Evolutionary conservation across 2,329 filamentous ascomycete species (phyloP).

Genomic region (Penicillium palitans): DNA sequence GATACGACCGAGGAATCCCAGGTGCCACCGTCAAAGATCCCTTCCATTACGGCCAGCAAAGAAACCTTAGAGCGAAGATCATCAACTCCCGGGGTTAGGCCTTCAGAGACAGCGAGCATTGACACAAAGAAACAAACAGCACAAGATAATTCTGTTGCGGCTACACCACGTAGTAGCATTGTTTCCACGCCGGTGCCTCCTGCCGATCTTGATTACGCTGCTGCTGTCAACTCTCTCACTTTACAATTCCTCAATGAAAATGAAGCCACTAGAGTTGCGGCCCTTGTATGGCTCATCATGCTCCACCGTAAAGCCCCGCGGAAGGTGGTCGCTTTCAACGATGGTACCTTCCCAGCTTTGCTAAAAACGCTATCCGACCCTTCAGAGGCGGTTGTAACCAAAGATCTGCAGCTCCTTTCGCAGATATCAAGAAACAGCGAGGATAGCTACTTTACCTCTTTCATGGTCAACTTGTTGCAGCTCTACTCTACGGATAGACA

Average conservation of each 20-base stretch:
- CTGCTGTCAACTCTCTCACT: conserved; percentile 89
- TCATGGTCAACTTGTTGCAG: conserved; percentile 95
- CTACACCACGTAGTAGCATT: conserved; percentile 49
- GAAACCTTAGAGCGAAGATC: conserved; percentile 45
- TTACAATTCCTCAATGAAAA: conserved; percentile 94
- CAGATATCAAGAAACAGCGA: conserved; percentile 97
- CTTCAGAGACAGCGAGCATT: conserved; percentile 29
- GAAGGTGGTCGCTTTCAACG: conserved; percentile 92
- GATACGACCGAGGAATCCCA: conserved; percentile 53
- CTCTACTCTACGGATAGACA: conserved; percentile 93
- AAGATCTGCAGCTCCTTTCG: conserved; percentile 87
- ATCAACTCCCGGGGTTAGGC: conserved; percentile 39
- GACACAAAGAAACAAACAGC: conserved; percentile 35
- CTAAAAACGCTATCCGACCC: conserved; percentile 96
- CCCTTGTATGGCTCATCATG: conserved; percentile 96
- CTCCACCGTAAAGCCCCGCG: conserved; percentile 90
- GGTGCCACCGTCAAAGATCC: conserved; percentile 38
- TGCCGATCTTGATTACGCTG: conserved; percentile 86
- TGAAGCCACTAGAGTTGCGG: conserved; percentile 90
- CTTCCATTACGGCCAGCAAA: conserved; percentile 40
- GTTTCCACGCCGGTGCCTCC: conserved; percentile 49
- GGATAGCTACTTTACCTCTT: conserved; percentile 95
- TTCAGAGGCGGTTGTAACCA: conserved; percentile 91
- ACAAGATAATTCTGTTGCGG: conserved; percentile 35
- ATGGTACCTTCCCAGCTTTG: conserved; percentile 92